A percentile compares a stretch with the other conserved stretches of the same genome.
These are phyloP conservation scores for Stromatinia cepivora DNA, from an alignment of 2,329 filamentous ascomycete species.

Conservation along the genomic window DNA sequence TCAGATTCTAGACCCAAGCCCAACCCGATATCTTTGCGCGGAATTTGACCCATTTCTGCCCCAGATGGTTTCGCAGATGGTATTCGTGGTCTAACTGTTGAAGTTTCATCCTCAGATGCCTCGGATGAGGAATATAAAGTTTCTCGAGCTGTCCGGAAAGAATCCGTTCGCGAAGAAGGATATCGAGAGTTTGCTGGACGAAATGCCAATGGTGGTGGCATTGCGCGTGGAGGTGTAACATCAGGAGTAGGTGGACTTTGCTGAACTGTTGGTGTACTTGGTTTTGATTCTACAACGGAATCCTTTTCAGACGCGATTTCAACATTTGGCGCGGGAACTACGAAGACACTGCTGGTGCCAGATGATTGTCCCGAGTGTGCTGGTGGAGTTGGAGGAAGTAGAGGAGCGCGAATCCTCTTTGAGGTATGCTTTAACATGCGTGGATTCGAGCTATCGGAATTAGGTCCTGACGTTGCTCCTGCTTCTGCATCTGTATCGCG, in stretches of 20 bases:
- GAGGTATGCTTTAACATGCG: conserved; percentile 40
- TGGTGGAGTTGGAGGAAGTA: conserved; percentile 62
- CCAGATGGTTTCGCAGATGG: conserved; percentile 33
- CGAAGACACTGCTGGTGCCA: conserved; percentile 40
- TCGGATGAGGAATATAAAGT: conserved; percentile 61
- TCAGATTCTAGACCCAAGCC: conserved; percentile 45
- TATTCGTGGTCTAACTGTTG: conserved; percentile 44
- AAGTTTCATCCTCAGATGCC: conserved; percentile 43
- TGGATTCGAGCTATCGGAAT: conserved; percentile 39
- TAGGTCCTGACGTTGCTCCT: conserved; percentile 31
- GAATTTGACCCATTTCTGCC: conserved; percentile 25
- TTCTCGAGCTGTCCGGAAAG: conserved; percentile 71
- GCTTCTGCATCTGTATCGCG: conserved; percentile 36
- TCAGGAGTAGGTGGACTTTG: conserved; percentile 73
- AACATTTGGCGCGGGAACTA: conserved; percentile 29
- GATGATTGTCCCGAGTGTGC: conserved; percentile 60
- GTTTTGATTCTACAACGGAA: conserved; percentile 39
- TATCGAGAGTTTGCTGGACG: conserved; percentile 53
- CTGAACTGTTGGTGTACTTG: conserved; percentile 64
- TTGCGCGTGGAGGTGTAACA: conserved; percentile 66
- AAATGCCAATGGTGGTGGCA: conserved; percentile 47
- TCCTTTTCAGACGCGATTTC: conserved; percentile 29
- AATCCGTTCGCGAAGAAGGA: conserved; percentile 53
- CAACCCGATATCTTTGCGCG: conserved; percentile 38
- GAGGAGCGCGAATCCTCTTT: conserved; percentile 33